phyloP scores from a whole-genome alignment of 371 early-diverging fungal genomes.

The Apophysomyces trapeziformis region DNA sequence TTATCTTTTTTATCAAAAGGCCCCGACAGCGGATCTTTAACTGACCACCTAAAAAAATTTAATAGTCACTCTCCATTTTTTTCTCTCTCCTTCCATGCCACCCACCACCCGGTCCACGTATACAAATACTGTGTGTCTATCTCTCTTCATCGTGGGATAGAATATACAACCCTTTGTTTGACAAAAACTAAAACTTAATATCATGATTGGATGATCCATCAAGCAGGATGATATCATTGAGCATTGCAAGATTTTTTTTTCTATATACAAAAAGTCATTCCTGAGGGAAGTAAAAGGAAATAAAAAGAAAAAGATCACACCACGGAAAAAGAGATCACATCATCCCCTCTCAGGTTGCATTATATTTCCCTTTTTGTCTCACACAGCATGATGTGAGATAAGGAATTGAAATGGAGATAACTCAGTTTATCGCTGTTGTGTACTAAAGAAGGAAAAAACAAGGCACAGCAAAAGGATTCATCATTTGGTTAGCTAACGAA shows the following conservation, averaged over 20 bases:
- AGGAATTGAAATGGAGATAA: background rate
- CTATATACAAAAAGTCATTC: constrained; percentile 5
- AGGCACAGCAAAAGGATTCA: too few relatives aligned
- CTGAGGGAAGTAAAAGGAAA: background rate
- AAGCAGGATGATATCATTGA: constrained; percentile 8
- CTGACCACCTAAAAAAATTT: too few relatives aligned
- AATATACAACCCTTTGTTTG: background rate
- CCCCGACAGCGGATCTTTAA: constrained; percentile 8
- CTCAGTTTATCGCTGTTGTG: background rate
- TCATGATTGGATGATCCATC: background rate
- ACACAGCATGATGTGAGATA: background rate
- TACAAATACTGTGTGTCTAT: too few relatives aligned
- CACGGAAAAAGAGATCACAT: constrained; percentile 4
- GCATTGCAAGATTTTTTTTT: background rate
- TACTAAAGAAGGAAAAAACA: too few relatives aligned
- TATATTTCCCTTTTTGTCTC: background rate
- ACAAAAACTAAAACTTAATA: background rate
- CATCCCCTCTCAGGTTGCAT: constrained; percentile 7
- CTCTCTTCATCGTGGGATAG: background rate
- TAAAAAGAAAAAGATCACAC: constrained; percentile 9
- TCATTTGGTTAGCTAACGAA: too few relatives aligned
- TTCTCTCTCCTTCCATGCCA: too few relatives aligned
- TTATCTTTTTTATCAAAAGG: constrained; percentile 7
- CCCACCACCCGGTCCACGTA: too few relatives aligned
- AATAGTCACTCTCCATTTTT: too few relatives aligned